phyloP scores from a whole-genome alignment of 768 basidiomycete species.

The Hypholoma sublateritium region DNA sequence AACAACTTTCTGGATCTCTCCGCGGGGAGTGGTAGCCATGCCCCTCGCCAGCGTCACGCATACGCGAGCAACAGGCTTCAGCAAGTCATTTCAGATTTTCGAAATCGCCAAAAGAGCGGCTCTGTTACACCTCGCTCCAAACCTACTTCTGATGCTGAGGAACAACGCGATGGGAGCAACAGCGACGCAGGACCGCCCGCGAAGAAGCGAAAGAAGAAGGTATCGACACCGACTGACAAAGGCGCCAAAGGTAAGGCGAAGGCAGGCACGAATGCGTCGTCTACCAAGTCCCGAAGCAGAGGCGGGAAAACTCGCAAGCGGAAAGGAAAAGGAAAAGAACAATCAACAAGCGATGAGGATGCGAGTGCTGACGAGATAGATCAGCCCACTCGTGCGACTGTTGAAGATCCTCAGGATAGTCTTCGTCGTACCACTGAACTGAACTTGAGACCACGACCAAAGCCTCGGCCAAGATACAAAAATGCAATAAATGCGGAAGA shows the following conservation, averaged over 20 bases:
- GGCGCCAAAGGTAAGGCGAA: conserved; percentile 13
- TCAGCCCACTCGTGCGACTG: conserved; percentile 2
- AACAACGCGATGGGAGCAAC: conserved; percentile 8
- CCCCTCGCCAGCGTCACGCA: conserved; percentile 77
- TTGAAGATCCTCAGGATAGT: neutral
- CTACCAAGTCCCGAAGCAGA: conserved; percentile 2
- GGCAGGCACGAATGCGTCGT: neutral
- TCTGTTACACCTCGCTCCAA: conserved; percentile 19
- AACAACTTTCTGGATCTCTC: conserved; percentile 73
- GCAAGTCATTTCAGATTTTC: conserved; percentile 80
- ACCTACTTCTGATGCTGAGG: conserved; percentile 5
- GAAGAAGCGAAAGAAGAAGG: conserved; percentile 19
- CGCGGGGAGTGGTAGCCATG: conserved; percentile 65
- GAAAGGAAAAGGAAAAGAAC: conserved; percentile 4
- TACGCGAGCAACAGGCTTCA: conserved; percentile 88
- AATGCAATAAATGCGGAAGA: neutral
- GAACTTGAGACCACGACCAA: conserved; percentile 34
- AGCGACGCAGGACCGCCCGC: conserved; percentile 19
- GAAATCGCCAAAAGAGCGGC: conserved; percentile 50
- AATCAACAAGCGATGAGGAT: conserved; percentile 4
- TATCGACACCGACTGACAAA: neutral
- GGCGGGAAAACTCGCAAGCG: neutral
- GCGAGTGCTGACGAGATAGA: conserved; percentile 1
- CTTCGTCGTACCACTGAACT: conserved; percentile 20
- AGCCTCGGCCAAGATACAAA: conserved; percentile 24